Evolutionary conservation across 176 grass and related monocot genomes (phyloP), one percentile per base, ranked within the genome.

Genomic region (Oryza glumipatula): DNA sequence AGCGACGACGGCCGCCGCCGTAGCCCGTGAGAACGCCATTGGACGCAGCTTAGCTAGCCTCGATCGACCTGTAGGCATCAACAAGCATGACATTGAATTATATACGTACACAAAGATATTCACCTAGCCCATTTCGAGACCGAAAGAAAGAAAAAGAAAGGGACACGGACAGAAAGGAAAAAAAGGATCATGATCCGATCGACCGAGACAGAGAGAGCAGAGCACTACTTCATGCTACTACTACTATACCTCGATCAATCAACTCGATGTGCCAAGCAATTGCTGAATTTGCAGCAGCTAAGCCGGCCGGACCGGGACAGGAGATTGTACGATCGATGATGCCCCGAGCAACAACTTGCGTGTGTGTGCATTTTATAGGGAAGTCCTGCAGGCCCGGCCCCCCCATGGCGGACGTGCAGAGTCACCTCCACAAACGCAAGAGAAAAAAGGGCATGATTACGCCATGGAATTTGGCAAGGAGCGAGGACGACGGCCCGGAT

Each of bases 381-480:
- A 66, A 15, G 16, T 19, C 4, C 30, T 32, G 30, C 4, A 19
- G 17, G n/a, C 10, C 28, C 54, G 44, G 23, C 1, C 19, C 35
- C 21, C 54, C 4, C 54, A 60, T 60, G 54, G 54, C 54, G 19
- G 9, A 21, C 52, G 19, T n/a, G 56, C 52, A 56, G 88, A 74
- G 60, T 90, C 79, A 83, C 9, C 45, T 58, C 28, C 83, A 61
- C 88, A 89, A 71, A 71, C 24, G 83, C 65, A 22, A 19, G 41
- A 26, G 41, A 41, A 67, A 61, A 61, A 38, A 60, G 67, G 70
- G 52, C 75, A 86, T 90, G 58, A 90, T 90, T 73, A 63, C 74
- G 46, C 83, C 88, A 86, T 67, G 83, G 83, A 90, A 86, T 41
- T 84, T 84, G 74, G 63, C 63, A 56, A 70, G 56, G 56, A 61